Evolutionary conservation across 257 asterid species (phyloP), one percentile per base, ranked within the genome.

Genomic region (Nicotiana knightiana): DNA sequence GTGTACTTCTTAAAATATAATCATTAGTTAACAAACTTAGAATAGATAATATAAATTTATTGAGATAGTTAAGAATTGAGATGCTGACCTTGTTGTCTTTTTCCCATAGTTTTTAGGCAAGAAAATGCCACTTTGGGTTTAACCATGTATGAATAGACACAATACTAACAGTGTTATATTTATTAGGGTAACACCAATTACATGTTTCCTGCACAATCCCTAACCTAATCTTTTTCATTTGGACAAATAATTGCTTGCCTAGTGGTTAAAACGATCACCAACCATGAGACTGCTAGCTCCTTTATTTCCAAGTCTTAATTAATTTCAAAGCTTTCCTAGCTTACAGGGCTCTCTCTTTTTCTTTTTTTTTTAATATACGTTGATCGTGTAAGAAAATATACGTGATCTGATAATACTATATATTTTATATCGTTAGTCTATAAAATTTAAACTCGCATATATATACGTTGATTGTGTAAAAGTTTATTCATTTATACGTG

Each of bases 241-340:
- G 26, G 30, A 35, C 54, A 67, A 35, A 67, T 35, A 7, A 35
- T 37, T 67, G 39, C 3, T 67, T 67, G 17, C 54, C 17, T 35
- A 37, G 76, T 35, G 76, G 76, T 35, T 67, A 67, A 67, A 35
- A 33, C n/a, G 76, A 67, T 67, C 54, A 67, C 55, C 76, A 67
- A 67, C 76, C 76, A 37, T 37, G 18, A 67, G 76, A 67, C 73
- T 58, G 63, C 21, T 15, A 55, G 21, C 67, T 10, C 67, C 33
- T n/a, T 53, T 61, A 21, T 61, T 8, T 21, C 67, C 67, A 0
- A 24, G 12, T 62, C 33, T 21, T 21, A 5, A 24, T 24, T 62
- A 5, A 24, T 24, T 62, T 62, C 67, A 62, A 62, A 62, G 7
- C 6, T 62, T 62, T 2, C 67, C 30, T 61, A n/a, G 66, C 9